Evolutionary conservation across 2,329 filamentous ascomycete genomes (phyloP).

Genomic region (Cladosporium cucumerinum): DNA sequence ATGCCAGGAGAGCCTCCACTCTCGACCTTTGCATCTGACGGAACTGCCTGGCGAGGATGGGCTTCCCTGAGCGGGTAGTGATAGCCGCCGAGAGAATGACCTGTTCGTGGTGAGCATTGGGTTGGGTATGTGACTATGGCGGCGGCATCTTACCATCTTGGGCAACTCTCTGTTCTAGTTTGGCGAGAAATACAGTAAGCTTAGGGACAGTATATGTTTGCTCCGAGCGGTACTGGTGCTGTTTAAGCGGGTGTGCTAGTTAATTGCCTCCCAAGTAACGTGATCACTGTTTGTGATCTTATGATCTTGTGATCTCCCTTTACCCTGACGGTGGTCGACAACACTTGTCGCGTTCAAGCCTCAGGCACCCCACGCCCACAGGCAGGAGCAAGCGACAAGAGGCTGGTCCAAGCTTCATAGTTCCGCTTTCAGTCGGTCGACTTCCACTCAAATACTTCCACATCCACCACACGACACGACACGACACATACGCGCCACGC

Average conservation of each 20-base stretch:
- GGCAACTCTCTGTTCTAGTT: background rate
- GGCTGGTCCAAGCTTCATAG: background rate
- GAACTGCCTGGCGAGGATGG: conserved; percentile 96
- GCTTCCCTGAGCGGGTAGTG: conserved; percentile 96
- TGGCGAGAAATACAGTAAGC: background rate
- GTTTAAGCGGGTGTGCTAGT: background rate
- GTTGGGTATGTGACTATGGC: background rate
- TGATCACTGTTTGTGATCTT: conserved; percentile 1
- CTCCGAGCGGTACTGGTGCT: background rate
- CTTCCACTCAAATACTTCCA: conserved; percentile 4
- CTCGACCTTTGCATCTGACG: conserved; percentile 95
- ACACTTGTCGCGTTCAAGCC: conserved; percentile 5
- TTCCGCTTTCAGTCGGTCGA: conserved; percentile 10
- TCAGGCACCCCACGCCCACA: background rate
- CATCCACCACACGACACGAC: conserved; percentile 4
- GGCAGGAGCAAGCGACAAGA: background rate
- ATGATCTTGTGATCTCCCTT: conserved; percentile 6
- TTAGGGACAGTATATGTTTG: background rate
- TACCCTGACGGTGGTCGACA: conserved; percentile 1
- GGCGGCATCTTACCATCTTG: conserved; percentile 8
- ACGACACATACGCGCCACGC: conserved; percentile 6
- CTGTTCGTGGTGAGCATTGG: conserved; percentile 45
- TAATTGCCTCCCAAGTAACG: background rate
- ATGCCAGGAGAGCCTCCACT: conserved; percentile 93
- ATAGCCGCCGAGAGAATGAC: conserved; percentile 98